Conservation (phyloP, 2,329 filamentous ascomycete species). For the Nothopassalora personata region DNA sequence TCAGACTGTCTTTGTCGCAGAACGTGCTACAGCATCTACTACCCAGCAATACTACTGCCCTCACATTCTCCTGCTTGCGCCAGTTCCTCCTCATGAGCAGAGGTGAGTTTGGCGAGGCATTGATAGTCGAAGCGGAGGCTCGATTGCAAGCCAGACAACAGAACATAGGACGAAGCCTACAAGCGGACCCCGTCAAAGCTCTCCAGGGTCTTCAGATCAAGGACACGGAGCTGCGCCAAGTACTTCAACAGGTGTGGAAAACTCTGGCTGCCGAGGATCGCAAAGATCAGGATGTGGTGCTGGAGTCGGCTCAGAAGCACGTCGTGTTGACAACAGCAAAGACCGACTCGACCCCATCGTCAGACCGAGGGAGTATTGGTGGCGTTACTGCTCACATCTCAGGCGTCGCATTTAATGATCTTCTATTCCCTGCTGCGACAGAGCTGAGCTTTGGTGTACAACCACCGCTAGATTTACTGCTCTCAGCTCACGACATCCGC, state of each 20-base stretch:
- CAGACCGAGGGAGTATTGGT: constrained; percentile 1
- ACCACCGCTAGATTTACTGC: constrained; percentile 80
- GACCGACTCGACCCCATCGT: constrained; percentile 27
- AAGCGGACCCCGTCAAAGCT: constrained; percentile 47
- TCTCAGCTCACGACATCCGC: constrained; percentile 68
- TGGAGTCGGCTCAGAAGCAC: constrained; percentile 76
- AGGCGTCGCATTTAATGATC: constrained; percentile 63
- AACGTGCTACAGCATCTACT: constrained; percentile 78
- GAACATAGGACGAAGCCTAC: constrained; percentile 49
- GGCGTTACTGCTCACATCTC: constrained; percentile 35
- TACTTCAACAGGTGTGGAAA: constrained; percentile 73
- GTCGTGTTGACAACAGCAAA: constrained; percentile 62
- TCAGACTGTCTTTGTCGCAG: constrained; percentile 75
- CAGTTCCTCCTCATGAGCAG: constrained; percentile 83
- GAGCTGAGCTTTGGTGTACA: constrained; percentile 65
- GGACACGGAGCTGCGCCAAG: constrained; percentile 76
- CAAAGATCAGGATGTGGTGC: constrained; percentile 64
- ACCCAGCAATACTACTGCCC: constrained; percentile 68
- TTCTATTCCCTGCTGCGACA: constrained; percentile 74
- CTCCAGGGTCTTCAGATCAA: constrained; percentile 66
- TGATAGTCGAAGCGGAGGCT: constrained; percentile 80
- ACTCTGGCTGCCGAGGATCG: constrained; percentile 73
- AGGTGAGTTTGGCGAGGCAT: constrained; percentile 83
- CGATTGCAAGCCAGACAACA: constrained; percentile 68
- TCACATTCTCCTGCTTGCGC: constrained; percentile 70